These are phyloP conservation scores for Coemansia sp. DNA, from an alignment of 192 early-diverging fungal species.

Conservation along the genomic window DNA sequence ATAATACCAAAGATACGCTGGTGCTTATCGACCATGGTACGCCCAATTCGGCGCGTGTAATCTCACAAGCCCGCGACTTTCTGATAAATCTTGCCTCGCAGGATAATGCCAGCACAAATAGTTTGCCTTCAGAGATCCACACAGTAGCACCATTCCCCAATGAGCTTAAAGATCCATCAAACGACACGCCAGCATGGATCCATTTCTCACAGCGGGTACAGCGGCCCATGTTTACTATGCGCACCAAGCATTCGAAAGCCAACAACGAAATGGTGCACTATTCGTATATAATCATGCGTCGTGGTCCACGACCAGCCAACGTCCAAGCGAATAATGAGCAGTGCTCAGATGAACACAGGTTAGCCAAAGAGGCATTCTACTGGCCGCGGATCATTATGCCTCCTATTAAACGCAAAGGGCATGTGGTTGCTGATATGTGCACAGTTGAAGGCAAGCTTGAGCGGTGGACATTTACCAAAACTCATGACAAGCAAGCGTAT, in stretches of 20 bases:
- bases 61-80: conserved; percentile 65
- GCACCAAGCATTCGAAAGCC: conserved; percentile 61
- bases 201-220: conserved; percentile 81
- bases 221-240: conserved; percentile 64
- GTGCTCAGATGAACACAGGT: conserved; percentile 1
- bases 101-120: background rate
- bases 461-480: conserved; percentile 68
- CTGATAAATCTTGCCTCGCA: conserved; percentile 55
- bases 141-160: conserved; percentile 85
- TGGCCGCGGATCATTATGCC: conserved; percentile 75
- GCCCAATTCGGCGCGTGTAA: conserved; percentile 63
- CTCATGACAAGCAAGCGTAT: conserved; percentile 66
- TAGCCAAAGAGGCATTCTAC: conserved; percentile 50
- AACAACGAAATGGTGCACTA: conserved; percentile 75
- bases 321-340: background rate
- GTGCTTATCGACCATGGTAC: conserved; percentile 84
- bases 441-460: conserved; percentile 57
- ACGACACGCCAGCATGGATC: conserved; percentile 63
- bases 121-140: conserved; percentile 43
- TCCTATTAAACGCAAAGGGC: conserved; percentile 74
- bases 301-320: conserved; percentile 52
- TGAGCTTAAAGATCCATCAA: conserved; percentile 68
- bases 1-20: conserved; percentile 72
- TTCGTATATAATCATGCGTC: conserved; percentile 74
- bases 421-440: conserved; percentile 72